Evolutionary conservation across 164 flowering plant genomes (phyloP).

Genomic region (Paratinospora sagittata): DNA sequence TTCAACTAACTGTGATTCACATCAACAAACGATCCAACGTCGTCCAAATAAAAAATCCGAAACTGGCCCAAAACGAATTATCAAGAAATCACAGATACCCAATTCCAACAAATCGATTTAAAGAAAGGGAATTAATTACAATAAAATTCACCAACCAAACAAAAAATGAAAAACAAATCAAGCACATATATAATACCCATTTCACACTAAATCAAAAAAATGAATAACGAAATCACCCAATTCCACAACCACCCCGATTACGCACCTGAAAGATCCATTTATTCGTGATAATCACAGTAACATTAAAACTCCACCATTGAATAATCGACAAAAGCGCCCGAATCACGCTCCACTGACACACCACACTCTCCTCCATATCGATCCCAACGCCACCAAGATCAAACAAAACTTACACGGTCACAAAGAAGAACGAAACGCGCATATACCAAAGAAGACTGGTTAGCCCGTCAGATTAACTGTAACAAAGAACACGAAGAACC

Average conservation of each 20-base stretch:
- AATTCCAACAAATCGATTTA: not conserved
- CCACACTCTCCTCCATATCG: slow-evolving; percentile 62
- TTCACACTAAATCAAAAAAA: too few relatives aligned
- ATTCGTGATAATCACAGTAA: slow-evolving; percentile 94
- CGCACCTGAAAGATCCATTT: slow-evolving; percentile 99
- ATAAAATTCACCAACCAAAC: slow-evolving; percentile 2
- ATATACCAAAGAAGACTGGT: not conserved
- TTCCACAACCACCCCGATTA: too few relatives aligned
- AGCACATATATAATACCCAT: not conserved
- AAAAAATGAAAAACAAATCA: not conserved
- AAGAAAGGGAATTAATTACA: too few relatives aligned
- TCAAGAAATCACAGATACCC: not conserved
- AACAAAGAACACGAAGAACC: not conserved
- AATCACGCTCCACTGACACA: slow-evolving; percentile 63
- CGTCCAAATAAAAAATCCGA: not conserved
- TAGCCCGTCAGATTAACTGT: not conserved
- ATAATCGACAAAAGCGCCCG: slow-evolving; percentile 79
- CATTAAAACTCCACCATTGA: slow-evolving; percentile 98
- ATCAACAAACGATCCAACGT: not conserved
- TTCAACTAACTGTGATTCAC: not conserved
- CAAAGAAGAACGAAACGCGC: not conserved
- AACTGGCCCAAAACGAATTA: not conserved
- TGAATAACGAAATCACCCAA: not conserved
- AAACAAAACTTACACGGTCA: not conserved
- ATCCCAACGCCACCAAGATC: slow-evolving; percentile 1